A percentile compares a stretch with the other conserved stretches of the same genome.
Evolutionary conservation across 1,284 basidiomycete genomes (phyloP).

Genomic region (Cutaneotrichosporon sp.): DNA sequence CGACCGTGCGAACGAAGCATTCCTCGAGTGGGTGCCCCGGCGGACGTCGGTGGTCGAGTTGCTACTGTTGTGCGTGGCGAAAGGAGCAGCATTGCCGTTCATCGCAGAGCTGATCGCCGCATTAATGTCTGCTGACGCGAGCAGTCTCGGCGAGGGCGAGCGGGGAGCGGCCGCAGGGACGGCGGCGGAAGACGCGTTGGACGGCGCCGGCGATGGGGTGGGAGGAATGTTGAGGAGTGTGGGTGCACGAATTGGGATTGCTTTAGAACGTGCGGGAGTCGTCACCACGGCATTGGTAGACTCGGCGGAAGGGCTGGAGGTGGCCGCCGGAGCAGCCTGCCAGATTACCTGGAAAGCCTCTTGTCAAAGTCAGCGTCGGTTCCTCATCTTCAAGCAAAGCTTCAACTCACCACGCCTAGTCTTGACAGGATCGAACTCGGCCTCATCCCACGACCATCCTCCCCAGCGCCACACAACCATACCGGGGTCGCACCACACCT

Average conservation of each 20-base stretch:
- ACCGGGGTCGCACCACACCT: conserved; percentile 49
- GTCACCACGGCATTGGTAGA: conserved; percentile 16
- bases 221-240: conserved; percentile 40
- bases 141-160: conserved; percentile 20
- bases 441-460: conserved; percentile 46
- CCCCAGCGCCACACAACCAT: conserved; percentile 46
- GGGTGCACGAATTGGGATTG: conserved; percentile 46
- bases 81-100: no score
- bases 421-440: conserved; percentile 41
- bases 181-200: not conserved
- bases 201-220: conserved; percentile 26
- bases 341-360: conserved; percentile 39
- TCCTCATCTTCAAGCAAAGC: no score
- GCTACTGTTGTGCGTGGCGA: not conserved
- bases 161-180: not conserved
- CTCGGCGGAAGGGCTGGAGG: not conserved
- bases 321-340: conserved; percentile 32
- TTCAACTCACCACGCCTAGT: conserved; percentile 32
- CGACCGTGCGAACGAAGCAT: conserved; percentile 1
- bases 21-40: conserved; percentile 7
- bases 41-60: not conserved
- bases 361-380: conserved; percentile 8
- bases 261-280: conserved; percentile 36
- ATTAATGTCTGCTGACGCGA: conserved; percentile 25
- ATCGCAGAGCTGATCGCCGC: no score